These are phyloP conservation scores for Trametes gibbosa DNA, from an alignment of 768 basidiomycete species.

Conservation along the genomic window DNA sequence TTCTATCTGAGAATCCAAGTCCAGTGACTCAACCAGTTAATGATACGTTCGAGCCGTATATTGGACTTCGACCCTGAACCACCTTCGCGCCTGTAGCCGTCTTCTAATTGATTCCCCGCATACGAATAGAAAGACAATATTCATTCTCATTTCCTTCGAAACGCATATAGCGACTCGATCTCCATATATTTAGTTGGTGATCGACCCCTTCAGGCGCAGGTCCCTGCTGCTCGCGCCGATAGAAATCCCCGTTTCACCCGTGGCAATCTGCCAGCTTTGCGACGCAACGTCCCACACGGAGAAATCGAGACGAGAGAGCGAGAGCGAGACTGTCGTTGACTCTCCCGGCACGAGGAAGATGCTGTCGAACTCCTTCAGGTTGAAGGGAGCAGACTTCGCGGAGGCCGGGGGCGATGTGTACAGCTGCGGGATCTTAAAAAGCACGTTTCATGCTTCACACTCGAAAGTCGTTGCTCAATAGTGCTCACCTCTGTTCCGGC, in stretches of 20 bases:
- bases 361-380: constrained; percentile 35
- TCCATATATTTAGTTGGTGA: constrained; percentile 21
- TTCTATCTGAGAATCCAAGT: too few relatives aligned
- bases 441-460: constrained; percentile 16
- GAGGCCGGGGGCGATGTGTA: constrained; percentile 57
- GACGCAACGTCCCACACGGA: constrained; percentile 52
- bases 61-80: too few relatives aligned
- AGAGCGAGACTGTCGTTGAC: constrained; percentile 44
- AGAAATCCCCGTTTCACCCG: constrained; percentile 40
- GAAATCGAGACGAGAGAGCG: constrained; percentile 50
- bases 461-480: too few relatives aligned
- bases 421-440: constrained; percentile 59
- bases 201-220: constrained; percentile 44
- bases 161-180: too few relatives aligned
- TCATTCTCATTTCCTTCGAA: too few relatives aligned
- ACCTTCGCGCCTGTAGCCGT: too few relatives aligned
- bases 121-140: too few relatives aligned
- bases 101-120: too few relatives aligned
- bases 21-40: too few relatives aligned
- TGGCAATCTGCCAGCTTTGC: constrained; percentile 56
- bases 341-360: constrained; percentile 41
- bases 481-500: constrained; percentile 30
- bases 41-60: too few relatives aligned
- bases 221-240: constrained; percentile 35
- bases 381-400: constrained; percentile 31